Conservation (phyloP, 208 protist species). For the Acanthamoeba lenticulata region DNA sequence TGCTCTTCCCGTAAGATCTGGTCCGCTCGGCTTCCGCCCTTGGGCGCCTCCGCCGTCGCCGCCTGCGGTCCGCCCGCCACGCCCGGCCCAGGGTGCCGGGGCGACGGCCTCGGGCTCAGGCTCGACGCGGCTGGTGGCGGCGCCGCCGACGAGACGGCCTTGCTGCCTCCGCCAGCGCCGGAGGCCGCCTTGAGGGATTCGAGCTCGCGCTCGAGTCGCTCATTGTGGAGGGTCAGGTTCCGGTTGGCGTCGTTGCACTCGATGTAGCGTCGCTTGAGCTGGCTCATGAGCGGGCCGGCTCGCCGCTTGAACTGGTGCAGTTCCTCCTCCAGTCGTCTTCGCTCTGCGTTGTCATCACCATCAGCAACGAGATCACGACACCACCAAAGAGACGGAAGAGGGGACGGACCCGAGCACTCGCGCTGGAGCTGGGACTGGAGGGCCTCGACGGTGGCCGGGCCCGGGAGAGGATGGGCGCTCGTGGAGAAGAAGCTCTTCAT, state of each 20-base stretch:
- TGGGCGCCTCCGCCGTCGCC: not conserved
- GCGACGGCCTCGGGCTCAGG: not conserved
- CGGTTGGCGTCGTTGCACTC: conserved; percentile 1
- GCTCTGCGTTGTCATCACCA: not conserved
- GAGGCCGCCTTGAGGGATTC: not conserved
- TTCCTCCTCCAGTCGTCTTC: not conserved
- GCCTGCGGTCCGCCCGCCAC: too few species aligned
- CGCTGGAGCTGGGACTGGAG: not conserved
- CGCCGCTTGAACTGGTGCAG: not conserved
- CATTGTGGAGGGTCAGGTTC: not conserved
- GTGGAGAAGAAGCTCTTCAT: conserved; percentile 47
- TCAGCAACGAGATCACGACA: too few species aligned
- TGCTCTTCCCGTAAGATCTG: not conserved
- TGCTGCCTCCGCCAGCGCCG: not conserved
- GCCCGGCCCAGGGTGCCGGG: not conserved
- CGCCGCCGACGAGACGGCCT: not conserved
- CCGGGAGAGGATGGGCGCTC: not conserved
- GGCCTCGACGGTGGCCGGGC: not conserved
- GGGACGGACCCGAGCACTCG: not conserved
- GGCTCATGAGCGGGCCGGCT: not conserved
- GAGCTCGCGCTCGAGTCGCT: not conserved
- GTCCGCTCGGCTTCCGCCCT: not conserved
- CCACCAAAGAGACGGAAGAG: not conserved
- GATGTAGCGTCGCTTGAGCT: not conserved
- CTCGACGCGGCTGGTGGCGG: not conserved